Percentiles rank a stretch among this genome's conserved stretches.
Conservation (phyloP, 257 asterid species). For the Paraleonurus japonicus region DNA sequence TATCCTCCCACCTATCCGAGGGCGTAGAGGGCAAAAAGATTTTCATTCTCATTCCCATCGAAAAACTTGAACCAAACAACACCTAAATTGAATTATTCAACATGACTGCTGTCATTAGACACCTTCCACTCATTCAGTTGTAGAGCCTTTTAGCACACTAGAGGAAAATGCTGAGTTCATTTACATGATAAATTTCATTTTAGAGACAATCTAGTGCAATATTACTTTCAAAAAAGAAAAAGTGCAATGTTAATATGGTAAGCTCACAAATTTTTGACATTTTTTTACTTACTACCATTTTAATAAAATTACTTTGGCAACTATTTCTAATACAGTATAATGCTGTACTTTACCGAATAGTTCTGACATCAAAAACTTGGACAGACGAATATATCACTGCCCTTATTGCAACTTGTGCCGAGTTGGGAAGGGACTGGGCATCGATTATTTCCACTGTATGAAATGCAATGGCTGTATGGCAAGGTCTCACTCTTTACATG, state of each 20-base stretch:
- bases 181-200: neutral
- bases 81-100: neutral
- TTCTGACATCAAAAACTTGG: constrained; percentile 38
- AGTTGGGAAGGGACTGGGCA: constrained; percentile 81
- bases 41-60: too few relatives aligned
- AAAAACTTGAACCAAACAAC: too few relatives aligned
- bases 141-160: neutral
- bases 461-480: constrained; percentile 93
- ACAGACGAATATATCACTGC: constrained; percentile 88
- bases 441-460: constrained; percentile 87
- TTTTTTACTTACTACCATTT: neutral
- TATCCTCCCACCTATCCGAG: too few relatives aligned
- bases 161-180: neutral
- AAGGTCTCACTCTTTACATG: constrained; percentile 58
- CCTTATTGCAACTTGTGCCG: constrained; percentile 95
- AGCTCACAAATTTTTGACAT: neutral
- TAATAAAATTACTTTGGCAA: neutral
- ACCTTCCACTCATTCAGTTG: neutral
- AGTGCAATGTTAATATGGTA: neutral
- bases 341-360: constrained; percentile 1
- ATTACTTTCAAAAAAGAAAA: neutral
- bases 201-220: neutral
- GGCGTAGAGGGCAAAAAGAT: too few relatives aligned
- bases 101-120: neutral
- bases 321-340: neutral